These are phyloP conservation scores for Populus davidiana DNA, from an alignment of 345 rosid genomes.

Conservation along the genomic window DNA sequence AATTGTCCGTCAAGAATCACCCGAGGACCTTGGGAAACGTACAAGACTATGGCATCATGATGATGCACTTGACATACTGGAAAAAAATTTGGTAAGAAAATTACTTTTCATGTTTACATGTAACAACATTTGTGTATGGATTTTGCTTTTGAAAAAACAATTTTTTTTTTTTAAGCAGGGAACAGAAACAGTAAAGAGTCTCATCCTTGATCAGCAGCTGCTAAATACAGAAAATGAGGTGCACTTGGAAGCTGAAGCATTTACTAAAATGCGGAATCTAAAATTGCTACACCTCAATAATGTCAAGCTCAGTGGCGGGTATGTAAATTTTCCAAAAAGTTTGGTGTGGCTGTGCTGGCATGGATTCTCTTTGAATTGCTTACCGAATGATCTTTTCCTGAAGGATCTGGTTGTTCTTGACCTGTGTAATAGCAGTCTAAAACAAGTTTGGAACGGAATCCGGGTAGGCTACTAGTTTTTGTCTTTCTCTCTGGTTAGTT, in stretches of 20 bases:
- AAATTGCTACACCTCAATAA: conserved; percentile 9
- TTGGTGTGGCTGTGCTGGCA: conserved; percentile 18
- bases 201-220: neutral
- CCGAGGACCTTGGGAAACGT: conserved; percentile 19
- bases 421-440: conserved; percentile 16
- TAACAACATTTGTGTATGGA: neutral
- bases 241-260: neutral
- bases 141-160: neutral
- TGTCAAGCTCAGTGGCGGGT: neutral
- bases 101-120: neutral
- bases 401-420: conserved; percentile 18
- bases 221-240: conserved; percentile 3
- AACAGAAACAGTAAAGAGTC: conserved; percentile 7
- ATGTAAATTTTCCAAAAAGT: conserved; percentile 7
- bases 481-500: neutral
- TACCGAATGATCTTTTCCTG: conserved; percentile 11
- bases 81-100: conserved; percentile 6
- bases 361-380: conserved; percentile 10
- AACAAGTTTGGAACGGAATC: conserved; percentile 17
- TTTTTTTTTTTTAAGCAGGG: neutral
- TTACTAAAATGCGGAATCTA: conserved; percentile 9
- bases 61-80: conserved; percentile 5
- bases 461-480: conserved; percentile 4
- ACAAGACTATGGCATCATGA: conserved; percentile 14
- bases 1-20: conserved; percentile 13